Evolutionary conservation across 352 stramenopile genomes (phyloP).

Genomic region (Phytophthora ramorum): DNA sequence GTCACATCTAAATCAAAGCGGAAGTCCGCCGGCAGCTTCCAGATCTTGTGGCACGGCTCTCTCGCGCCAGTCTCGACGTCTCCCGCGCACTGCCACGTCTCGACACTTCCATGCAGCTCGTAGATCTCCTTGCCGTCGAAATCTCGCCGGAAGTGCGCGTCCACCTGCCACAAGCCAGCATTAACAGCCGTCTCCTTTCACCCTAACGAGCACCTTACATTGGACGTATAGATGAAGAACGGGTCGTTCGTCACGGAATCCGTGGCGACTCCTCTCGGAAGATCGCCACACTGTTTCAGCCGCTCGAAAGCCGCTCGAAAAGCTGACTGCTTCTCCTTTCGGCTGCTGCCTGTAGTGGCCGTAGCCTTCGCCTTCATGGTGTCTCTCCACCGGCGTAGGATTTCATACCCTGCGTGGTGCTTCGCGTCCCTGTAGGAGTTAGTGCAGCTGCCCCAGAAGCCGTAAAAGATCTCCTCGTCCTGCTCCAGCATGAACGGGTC

Average conservation of each 20-base stretch:
- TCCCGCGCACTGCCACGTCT: constrained; percentile 80
- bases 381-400: constrained; percentile 68
- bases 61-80: constrained; percentile 42
- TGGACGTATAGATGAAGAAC: constrained; percentile 94
- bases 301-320: constrained; percentile 52
- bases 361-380: constrained; percentile 23
- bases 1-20: constrained; percentile 68
- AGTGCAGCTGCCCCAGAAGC: constrained; percentile 92
- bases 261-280: constrained; percentile 36
- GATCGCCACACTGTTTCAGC: constrained; percentile 38
- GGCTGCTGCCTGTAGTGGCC: constrained; percentile 17
- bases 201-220: constrained; percentile 55
- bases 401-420: constrained; percentile 81
- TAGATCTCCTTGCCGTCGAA: constrained; percentile 85
- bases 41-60: constrained; percentile 56
- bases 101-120: constrained; percentile 89
- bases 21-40: constrained; percentile 56
- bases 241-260: constrained; percentile 57
- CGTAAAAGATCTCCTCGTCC: constrained; percentile 89
- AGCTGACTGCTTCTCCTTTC: constrained; percentile 19
- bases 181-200: neutral
- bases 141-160: constrained; percentile 85
- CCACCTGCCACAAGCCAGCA: constrained; percentile 52
- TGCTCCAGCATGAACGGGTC: constrained; percentile 85
- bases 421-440: constrained; percentile 86